A percentile compares a stretch with the other conserved stretches of the same genome.
These are phyloP conservation scores for Ramularia endophylla DNA, from an alignment of 2,329 filamentous ascomycete species.

Conservation along the genomic window DNA sequence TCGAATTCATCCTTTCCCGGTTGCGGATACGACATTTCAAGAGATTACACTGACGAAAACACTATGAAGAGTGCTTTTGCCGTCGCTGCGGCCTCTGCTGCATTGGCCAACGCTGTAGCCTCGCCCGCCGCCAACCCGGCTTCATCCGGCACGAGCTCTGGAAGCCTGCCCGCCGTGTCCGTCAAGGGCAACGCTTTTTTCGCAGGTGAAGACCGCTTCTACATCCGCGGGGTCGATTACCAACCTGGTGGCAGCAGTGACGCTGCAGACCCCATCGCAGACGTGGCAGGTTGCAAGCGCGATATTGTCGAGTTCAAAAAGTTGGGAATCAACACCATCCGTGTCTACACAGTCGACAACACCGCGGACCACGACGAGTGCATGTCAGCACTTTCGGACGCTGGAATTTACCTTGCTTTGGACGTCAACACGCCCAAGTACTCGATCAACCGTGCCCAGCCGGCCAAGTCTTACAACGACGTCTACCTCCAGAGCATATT, in stretches of 20 bases:
- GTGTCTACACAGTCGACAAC: slow-evolving; percentile 92
- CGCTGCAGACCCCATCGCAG: slow-evolving; percentile 68
- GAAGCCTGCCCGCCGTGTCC: slow-evolving; percentile 49
- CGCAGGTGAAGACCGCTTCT: slow-evolving; percentile 55
- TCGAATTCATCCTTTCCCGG: no score
- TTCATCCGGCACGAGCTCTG: slow-evolving; percentile 36
- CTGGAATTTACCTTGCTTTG: slow-evolving; percentile 85
- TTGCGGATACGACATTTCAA: no score
- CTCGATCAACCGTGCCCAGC: slow-evolving; percentile 73
- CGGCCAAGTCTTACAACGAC: slow-evolving; percentile 76
- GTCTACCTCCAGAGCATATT: slow-evolving; percentile 82
- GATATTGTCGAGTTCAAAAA: slow-evolving; percentile 78
- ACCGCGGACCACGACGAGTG: slow-evolving; percentile 72
- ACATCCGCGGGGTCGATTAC: slow-evolving; percentile 55
- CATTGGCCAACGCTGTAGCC: slow-evolving; percentile 41
- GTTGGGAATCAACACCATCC: slow-evolving; percentile 83
- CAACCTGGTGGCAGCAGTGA: slow-evolving; percentile 53
- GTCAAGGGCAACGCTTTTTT: slow-evolving; percentile 64
- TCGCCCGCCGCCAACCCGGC: slow-evolving; percentile 32
- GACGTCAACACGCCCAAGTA: slow-evolving; percentile 90
- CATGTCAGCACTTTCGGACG: slow-evolving; percentile 73
- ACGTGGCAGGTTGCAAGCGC: slow-evolving; percentile 63
- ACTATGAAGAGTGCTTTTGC: slow-evolving; percentile 51
- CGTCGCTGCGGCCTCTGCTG: slow-evolving; percentile 42
- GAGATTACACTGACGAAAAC: slow-evolving; percentile 4